Percentiles rank a stretch among this genome's conserved stretches.
phyloP scores from a whole-genome alignment of 345 rosid genomes.

The Eucalyptus marginata region DNA sequence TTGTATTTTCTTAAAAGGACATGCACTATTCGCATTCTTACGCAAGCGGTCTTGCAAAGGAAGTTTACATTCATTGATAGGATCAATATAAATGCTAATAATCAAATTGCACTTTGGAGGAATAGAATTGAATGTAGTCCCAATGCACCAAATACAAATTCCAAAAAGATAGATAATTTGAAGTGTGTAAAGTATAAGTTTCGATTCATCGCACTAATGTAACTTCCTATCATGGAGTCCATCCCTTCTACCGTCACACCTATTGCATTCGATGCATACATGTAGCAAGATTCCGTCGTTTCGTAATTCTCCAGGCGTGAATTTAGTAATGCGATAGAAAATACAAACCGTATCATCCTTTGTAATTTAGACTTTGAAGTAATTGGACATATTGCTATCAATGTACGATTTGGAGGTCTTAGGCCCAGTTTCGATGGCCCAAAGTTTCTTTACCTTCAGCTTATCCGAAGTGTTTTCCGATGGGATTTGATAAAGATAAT shows the following conservation, averaged over 20 bases:
- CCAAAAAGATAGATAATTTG: not conserved
- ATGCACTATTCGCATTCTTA: not conserved
- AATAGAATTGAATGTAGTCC: not conserved
- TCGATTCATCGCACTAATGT: not conserved
- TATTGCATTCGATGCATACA: not conserved
- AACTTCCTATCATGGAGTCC: not conserved
- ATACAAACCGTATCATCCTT: not conserved
- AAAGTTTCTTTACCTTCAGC: too few species aligned
- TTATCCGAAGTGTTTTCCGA: too few species aligned
- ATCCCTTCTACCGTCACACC: not conserved
- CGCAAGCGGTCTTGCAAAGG: not conserved
- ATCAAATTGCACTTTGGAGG: not conserved
- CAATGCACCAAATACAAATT: not conserved
- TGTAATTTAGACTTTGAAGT: not conserved
- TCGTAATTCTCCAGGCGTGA: not conserved
- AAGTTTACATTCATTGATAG: not conserved
- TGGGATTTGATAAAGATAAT: too few species aligned
- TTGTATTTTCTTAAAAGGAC: not conserved
- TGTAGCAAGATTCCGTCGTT: not conserved
- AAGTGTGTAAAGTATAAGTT: not conserved
- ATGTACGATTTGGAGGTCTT: not conserved
- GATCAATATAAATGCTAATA: too few species aligned
- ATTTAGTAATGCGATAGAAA: not conserved
- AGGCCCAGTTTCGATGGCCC: rapidly evolving
- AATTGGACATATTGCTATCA: not conserved